These are phyloP conservation scores for Aspergillus leporis DNA, from an alignment of 495 filamentous ascomycete species.

Conservation along the genomic window DNA sequence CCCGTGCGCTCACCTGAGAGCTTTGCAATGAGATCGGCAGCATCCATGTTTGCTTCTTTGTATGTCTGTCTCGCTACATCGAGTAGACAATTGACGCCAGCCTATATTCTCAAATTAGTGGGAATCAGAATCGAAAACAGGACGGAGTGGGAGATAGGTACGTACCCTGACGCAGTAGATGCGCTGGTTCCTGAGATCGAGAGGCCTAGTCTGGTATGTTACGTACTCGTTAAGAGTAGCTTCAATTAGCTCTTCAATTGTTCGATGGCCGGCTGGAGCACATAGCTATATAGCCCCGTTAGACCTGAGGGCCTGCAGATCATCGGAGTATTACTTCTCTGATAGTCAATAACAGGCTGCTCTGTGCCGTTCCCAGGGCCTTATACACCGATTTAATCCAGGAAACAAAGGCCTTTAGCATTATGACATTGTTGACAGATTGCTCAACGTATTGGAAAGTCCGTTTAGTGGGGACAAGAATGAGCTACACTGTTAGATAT, in stretches of 20 bases:
- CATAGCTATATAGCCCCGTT: slow-evolving; percentile 56
- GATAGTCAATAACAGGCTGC: slow-evolving; percentile 64
- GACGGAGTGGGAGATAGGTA: background rate
- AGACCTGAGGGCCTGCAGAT: background rate
- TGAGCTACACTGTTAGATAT: slow-evolving; percentile 53
- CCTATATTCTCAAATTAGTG: slow-evolving; percentile 44
- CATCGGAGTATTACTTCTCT: slow-evolving; percentile 47
- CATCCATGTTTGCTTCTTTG: slow-evolving; percentile 79
- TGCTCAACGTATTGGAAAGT: slow-evolving; percentile 71
- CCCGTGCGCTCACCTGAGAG: slow-evolving; percentile 53
- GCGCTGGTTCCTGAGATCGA: slow-evolving; percentile 88
- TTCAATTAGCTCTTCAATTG: slow-evolving; percentile 64
- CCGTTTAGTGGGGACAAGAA: slow-evolving; percentile 64
- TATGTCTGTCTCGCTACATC: slow-evolving; percentile 86
- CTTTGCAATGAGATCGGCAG: slow-evolving; percentile 65
- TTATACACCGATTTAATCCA: slow-evolving; percentile 67
- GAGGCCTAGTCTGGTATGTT: slow-evolving; percentile 71
- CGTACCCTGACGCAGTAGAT: slow-evolving; percentile 86
- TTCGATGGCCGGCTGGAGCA: slow-evolving; percentile 55
- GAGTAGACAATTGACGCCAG: slow-evolving; percentile 80
- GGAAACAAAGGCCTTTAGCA: slow-evolving; percentile 78
- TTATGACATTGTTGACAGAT: slow-evolving; percentile 81
- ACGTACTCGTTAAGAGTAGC: slow-evolving; percentile 79
- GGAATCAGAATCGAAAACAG: background rate
- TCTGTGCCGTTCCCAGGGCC: slow-evolving; percentile 64